A percentile compares a stretch with the other conserved stretches of the same genome.
Conservation (phyloP, 192 early-diverging fungal species). For the Coemansia sp. region DNA sequence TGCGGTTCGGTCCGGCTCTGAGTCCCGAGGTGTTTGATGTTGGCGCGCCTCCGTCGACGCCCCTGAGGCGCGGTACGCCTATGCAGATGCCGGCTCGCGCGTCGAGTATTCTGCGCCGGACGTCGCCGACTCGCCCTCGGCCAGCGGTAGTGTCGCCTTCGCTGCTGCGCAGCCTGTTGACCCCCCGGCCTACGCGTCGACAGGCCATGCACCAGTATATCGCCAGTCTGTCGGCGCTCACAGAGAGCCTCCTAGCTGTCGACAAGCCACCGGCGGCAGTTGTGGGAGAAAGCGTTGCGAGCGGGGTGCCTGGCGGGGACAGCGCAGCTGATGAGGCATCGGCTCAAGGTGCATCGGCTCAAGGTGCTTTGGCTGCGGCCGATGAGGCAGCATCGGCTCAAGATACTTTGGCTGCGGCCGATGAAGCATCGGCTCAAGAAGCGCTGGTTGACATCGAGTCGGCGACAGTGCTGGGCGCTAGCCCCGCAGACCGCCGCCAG, state of each 20-base stretch:
- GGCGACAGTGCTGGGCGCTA: constrained; percentile 12
- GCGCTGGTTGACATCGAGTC: constrained; percentile 24
- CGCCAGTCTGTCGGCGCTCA: background rate
- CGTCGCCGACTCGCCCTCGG: background rate
- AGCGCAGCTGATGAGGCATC: no score
- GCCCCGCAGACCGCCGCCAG: constrained; percentile 17
- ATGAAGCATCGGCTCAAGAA: no score
- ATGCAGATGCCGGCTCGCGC: constrained; percentile 26
- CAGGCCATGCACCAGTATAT: constrained; percentile 13
- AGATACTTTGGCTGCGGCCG: no score
- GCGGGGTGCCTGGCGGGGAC: no score
- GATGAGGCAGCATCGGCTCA: no score
- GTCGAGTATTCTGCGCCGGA: constrained; percentile 43
- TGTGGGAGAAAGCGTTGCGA: no score
- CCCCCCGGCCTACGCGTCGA: constrained; percentile 13
- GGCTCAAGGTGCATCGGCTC: no score
- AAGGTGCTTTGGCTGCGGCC: no score
- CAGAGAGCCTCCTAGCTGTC: background rate
- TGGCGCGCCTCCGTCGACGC: constrained; percentile 58
- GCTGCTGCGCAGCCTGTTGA: constrained; percentile 16
- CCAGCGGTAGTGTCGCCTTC: background rate
- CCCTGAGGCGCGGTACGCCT: constrained; percentile 59
- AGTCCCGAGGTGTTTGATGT: constrained; percentile 65
- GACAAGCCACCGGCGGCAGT: background rate
- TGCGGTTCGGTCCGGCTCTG: constrained; percentile 61